Percentiles rank a stretch among this genome's conserved stretches.
phyloP scores from a whole-genome alignment of 2,329 filamentous ascomycete species.

The Phyllosticta citribraziliensis region DNA sequence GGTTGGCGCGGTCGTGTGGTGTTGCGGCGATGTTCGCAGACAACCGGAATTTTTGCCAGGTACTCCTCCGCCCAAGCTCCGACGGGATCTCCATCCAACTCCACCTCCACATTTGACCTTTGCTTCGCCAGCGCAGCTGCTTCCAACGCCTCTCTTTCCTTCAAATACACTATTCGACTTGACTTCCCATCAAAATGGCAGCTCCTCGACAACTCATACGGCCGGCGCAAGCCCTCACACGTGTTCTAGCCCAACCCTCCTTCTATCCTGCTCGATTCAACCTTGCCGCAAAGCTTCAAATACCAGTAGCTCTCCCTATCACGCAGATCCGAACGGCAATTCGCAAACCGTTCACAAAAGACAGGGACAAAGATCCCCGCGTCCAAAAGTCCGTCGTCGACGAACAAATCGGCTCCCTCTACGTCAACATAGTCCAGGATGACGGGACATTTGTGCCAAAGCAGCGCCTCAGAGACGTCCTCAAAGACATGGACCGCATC shows the following conservation, averaged over 20 bases:
- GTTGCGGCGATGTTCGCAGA: conserved; percentile 1
- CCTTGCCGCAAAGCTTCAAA: not conserved
- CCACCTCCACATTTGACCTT: not conserved
- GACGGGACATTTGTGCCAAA: conserved; percentile 27
- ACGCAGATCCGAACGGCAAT: not conserved
- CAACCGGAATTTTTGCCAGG: conserved; percentile 6
- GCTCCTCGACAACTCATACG: conserved; percentile 20
- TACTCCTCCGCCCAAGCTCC: conserved; percentile 4
- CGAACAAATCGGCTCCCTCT: conserved; percentile 37
- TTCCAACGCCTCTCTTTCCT: not conserved
- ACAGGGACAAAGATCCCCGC: not conserved
- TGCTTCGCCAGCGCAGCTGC: not conserved
- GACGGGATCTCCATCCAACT: not conserved
- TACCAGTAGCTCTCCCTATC: conserved; percentile 17
- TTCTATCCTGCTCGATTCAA: not conserved
- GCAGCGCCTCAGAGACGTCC: conserved; percentile 24
- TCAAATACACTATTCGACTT: not conserved
- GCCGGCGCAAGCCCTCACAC: conserved; percentile 33
- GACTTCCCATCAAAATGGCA: not conserved
- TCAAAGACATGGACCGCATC: conserved; percentile 39
- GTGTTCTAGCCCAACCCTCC: conserved; percentile 28
- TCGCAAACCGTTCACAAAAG: not conserved
- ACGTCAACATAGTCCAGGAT: conserved; percentile 36
- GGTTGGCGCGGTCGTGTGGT: conserved; percentile 10
- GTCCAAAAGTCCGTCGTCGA: conserved; percentile 21